Percentiles rank a stretch among this genome's conserved stretches.
Conservation (phyloP, 2,329 filamentous ascomycete genomes). For the Aspergillus puulaauensis region DNA sequence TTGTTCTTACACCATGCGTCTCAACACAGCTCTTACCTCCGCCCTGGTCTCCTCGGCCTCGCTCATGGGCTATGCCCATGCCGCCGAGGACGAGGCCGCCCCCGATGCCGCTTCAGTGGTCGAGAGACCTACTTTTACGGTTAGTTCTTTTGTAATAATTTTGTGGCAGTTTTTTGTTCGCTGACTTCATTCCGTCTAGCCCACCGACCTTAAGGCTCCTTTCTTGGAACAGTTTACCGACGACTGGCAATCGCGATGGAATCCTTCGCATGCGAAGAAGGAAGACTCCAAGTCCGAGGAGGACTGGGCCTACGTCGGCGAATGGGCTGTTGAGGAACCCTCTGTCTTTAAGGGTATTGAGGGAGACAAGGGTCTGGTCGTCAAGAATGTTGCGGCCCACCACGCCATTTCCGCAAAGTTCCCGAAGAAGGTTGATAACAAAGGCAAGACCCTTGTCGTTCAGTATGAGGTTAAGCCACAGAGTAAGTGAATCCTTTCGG, state of each 20-base stretch:
- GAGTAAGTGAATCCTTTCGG: conserved; percentile 60
- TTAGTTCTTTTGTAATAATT: conserved; percentile 52
- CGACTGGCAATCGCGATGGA: conserved; percentile 92
- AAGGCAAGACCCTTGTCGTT: conserved; percentile 93
- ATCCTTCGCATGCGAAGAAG: conserved; percentile 95
- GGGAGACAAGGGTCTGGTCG: conserved; percentile 92
- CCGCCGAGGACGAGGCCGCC: conserved; percentile 65
- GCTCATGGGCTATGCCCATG: conserved; percentile 64
- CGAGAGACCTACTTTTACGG: conserved; percentile 80
- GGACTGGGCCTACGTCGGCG: conserved; percentile 96
- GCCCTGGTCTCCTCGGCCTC: conserved; percentile 69
- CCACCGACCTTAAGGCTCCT: conserved; percentile 81
- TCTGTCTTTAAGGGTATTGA: conserved; percentile 85
- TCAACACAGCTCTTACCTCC: conserved; percentile 74
- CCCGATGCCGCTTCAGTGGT: conserved; percentile 55
- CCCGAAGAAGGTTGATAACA: conserved; percentile 93
- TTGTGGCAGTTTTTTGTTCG: conserved; percentile 3
- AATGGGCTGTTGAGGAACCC: conserved; percentile 96
- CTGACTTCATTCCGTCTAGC: conserved; percentile 53
- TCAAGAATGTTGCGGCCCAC: conserved; percentile 97
- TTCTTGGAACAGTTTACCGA: conserved; percentile 99
- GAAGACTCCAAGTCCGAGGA: conserved; percentile 76
- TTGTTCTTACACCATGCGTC: conserved; percentile 66
- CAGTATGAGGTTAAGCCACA: conserved; percentile 99
- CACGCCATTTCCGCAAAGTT: conserved; percentile 99